phyloP scores from a whole-genome alignment of 495 filamentous ascomycete genomes.

The Penicillium desertorum region DNA sequence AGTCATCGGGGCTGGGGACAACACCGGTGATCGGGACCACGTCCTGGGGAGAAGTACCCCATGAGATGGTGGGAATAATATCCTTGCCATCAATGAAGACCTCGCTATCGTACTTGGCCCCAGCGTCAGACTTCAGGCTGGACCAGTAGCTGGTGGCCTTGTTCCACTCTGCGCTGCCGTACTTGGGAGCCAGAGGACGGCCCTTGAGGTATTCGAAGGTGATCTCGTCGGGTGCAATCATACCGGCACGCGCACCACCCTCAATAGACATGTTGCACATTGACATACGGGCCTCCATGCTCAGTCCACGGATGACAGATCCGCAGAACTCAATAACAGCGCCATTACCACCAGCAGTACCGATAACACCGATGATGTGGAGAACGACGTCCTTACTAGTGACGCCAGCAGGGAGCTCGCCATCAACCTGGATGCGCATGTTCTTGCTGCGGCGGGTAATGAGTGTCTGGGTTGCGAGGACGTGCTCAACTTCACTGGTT shows the following conservation, averaged over 20 bases:
- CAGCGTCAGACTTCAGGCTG: conserved; percentile 77
- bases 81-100: conserved; percentile 88
- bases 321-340: conserved; percentile 97
- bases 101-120: conserved; percentile 82
- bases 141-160: conserved; percentile 87
- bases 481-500: conserved; percentile 97
- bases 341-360: conserved; percentile 92
- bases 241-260: conserved; percentile 89
- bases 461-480: conserved; percentile 91
- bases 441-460: conserved; percentile 96
- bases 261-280: conserved; percentile 99
- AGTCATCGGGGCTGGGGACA: conserved; percentile 87
- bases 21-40: conserved; percentile 88
- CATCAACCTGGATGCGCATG: conserved; percentile 95
- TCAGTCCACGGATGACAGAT: conserved; percentile 81
- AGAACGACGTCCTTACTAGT: conserved; percentile 96
- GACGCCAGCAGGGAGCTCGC: conserved; percentile 84
- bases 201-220: conserved; percentile 95
- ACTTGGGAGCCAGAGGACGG: conserved; percentile 80
- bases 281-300: conserved; percentile 98
- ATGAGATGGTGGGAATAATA: conserved; percentile 89
- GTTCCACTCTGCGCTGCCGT: conserved; percentile 84
- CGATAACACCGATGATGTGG: conserved; percentile 89
- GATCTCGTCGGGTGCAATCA: conserved; percentile 92
- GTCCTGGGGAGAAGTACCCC: conserved; percentile 96